Evolutionary conservation across 2,329 filamentous ascomycete genomes (phyloP).

Genomic region (Paramyrothecium roridum): DNA sequence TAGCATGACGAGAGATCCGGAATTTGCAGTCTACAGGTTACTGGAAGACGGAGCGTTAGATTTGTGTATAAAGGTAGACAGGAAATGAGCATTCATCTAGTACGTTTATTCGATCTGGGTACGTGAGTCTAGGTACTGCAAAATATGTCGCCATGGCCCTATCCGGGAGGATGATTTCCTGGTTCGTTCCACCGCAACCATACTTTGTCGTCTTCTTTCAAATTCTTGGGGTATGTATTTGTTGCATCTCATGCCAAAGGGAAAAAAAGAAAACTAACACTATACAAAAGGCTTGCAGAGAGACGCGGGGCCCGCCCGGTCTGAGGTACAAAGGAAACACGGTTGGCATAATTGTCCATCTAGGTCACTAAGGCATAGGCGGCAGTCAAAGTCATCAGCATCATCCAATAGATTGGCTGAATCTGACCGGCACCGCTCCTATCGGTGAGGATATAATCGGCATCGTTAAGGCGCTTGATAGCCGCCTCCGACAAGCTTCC

Average conservation of each 20-base stretch:
- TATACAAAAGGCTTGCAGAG: background rate
- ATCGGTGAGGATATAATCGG: conserved; percentile 30
- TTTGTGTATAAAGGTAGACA: background rate
- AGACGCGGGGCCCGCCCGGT: conserved; percentile 1
- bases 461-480: conserved; percentile 26
- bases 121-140: background rate
- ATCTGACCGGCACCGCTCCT: conserved; percentile 17
- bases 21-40: too few relatives aligned
- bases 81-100: background rate
- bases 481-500: conserved; percentile 32
- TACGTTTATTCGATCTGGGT: background rate
- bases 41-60: background rate
- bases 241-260: background rate
- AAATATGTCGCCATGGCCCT: background rate
- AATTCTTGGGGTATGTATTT: background rate
- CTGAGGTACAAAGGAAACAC: background rate
- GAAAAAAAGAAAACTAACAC: background rate
- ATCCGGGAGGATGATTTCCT: background rate
- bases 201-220: background rate
- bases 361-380: background rate
- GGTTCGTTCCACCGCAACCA: background rate
- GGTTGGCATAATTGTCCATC: background rate
- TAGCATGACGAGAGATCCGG: background rate
- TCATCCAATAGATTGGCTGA: conserved; percentile 9
- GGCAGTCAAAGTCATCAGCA: conserved; percentile 7